Conservation (phyloP, 805 yeast species). For the Cyberlindnera maritima region DNA sequence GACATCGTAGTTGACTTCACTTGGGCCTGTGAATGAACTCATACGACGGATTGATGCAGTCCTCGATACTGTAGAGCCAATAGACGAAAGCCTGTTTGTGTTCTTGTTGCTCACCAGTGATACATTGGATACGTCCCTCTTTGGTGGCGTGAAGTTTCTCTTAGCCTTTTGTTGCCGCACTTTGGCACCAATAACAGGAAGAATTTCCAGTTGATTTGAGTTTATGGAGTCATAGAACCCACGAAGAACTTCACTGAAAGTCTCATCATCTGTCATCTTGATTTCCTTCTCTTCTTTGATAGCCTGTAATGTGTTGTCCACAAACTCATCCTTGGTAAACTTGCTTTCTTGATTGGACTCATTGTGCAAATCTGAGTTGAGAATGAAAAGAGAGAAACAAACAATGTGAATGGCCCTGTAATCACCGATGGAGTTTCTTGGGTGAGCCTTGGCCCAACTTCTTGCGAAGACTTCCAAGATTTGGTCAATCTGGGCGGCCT, state of each 20-base stretch:
- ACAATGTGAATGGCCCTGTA: slow-evolving; percentile 64
- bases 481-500: slow-evolving; percentile 77
- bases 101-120: slow-evolving; percentile 21
- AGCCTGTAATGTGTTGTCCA: slow-evolving; percentile 49
- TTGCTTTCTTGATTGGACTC: slow-evolving; percentile 34
- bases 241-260: slow-evolving; percentile 20
- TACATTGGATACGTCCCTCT: slow-evolving; percentile 19
- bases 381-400: slow-evolving; percentile 64
- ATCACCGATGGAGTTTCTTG: slow-evolving; percentile 48
- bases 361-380: slow-evolving; percentile 77
- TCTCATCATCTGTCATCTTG: not conserved
- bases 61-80: slow-evolving; percentile 21
- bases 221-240: slow-evolving; percentile 38
- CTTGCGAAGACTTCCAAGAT: slow-evolving; percentile 65
- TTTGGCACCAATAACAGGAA: slow-evolving; percentile 9
- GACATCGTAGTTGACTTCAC: slow-evolving; percentile 28
- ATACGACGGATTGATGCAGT: slow-evolving; percentile 7
- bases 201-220: slow-evolving; percentile 16
- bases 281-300: slow-evolving; percentile 28
- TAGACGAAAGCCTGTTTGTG: slow-evolving; percentile 25
- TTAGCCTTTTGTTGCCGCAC: slow-evolving; percentile 8
- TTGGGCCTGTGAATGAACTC: slow-evolving; percentile 13
- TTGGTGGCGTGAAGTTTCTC: slow-evolving; percentile 13
- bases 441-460: slow-evolving; percentile 54
- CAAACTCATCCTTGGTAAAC: slow-evolving; percentile 42